Percentiles rank a stretch among this genome's conserved stretches.
Conservation (phyloP, 164 flowering plant genomes). For the Chimonanthus praecox region DNA sequence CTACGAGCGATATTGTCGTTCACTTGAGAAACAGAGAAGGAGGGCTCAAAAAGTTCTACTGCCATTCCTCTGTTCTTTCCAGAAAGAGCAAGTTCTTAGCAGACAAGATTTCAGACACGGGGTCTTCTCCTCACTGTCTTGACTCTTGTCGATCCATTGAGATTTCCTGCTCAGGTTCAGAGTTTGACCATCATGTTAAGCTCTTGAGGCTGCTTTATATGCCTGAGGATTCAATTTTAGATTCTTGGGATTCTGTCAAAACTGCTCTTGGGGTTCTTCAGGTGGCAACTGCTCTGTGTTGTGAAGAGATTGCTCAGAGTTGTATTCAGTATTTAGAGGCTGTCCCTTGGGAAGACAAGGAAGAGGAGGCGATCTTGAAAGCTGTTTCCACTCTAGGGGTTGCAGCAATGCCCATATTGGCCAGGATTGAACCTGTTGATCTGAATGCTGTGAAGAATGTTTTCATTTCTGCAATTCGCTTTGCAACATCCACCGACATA, state of each 20-base stretch:
- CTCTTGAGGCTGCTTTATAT: slow-evolving; percentile 45
- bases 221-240: slow-evolving; percentile 27
- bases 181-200: slow-evolving; percentile 40
- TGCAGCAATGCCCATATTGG: slow-evolving; percentile 53
- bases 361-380: slow-evolving; percentile 49
- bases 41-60: slow-evolving; percentile 36
- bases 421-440: slow-evolving; percentile 50
- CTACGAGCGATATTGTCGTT: slow-evolving; percentile 37
- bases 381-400: slow-evolving; percentile 38
- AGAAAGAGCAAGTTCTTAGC: slow-evolving; percentile 48
- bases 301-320: slow-evolving; percentile 43
- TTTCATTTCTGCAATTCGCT: slow-evolving; percentile 65
- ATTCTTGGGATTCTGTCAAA: slow-evolving; percentile 42
- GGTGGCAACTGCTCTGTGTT: slow-evolving; percentile 28
- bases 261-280: slow-evolving; percentile 47
- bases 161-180: slow-evolving; percentile 35
- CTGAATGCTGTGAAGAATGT: slow-evolving; percentile 49
- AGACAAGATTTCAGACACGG: slow-evolving; percentile 17
- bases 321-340: slow-evolving; percentile 57
- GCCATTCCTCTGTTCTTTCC: slow-evolving; percentile 40
- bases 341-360: slow-evolving; percentile 58
- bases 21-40: slow-evolving; percentile 35
- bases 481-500: slow-evolving; percentile 51
- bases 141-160: slow-evolving; percentile 28
- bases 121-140: background rate